Evolutionary conservation across 352 stramenopile species (phyloP), one percentile per base, ranked within the genome.

Genomic region (Phytopythium delawarense): DNA sequence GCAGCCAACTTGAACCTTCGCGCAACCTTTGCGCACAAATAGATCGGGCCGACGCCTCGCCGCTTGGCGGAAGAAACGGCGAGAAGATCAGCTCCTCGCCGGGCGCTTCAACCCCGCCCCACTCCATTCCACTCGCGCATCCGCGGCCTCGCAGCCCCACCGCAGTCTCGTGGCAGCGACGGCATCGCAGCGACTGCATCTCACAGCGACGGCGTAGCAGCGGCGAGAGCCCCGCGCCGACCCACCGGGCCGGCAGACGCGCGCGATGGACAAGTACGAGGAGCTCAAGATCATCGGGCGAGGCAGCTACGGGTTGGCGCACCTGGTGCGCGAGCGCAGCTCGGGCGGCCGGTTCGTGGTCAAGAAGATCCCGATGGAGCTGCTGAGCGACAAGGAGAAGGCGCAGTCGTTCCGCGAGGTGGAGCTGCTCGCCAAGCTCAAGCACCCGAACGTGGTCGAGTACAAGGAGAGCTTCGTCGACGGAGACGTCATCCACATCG

Each of bases 401-500:
- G 68, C 86, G 62, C 84, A 92, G 63, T 80, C 84, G 13, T 92
- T 91, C 63, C 71, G 67, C 30, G 87, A 97, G 66, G 92, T 97
- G 30, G 84, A 98, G 61, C 75, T 98, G 39, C 71, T 98, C 63
- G 73, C 93, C 61, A 87, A 86, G 66, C 79, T 98, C 56, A 83
- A 88, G 48, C 91, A 98, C 63, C 93, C 94, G 16, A 98, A 97
- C 62, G 97, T 98, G 65, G 93, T 98, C 57, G 88, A 94, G 57
- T 98, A 98, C 75, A 96, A 89, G 59, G 95, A 98, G 57, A 96
- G 74, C 67, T 97, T 98, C 66, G 82, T 84, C 12, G 60, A 76
- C 46, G 68, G 79, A 52, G 81, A 90, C 53, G 77, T 92, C 21
- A 78, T 98, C 59, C 96, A 96, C 67, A 98, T 98, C 63, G 89